Conservation (phyloP, 2,329 filamentous ascomycete genomes). For the Diaporthe amygdali region DNA sequence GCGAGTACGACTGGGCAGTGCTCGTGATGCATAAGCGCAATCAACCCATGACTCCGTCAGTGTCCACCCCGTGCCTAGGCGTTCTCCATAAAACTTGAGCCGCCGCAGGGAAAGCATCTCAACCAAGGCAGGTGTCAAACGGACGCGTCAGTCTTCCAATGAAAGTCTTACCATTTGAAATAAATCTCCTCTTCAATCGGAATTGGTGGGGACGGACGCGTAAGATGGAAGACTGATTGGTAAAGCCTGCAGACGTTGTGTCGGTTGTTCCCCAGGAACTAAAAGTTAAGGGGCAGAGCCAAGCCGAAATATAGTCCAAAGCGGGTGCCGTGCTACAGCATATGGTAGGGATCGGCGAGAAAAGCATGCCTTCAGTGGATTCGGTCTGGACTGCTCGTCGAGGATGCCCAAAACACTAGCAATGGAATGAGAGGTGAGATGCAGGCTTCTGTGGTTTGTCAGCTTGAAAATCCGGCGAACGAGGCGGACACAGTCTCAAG, state of each 20-base stretch:
- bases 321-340: background rate
- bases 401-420: background rate
- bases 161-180: background rate
- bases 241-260: background rate
- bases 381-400: background rate
- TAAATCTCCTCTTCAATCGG: background rate
- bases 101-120: background rate
- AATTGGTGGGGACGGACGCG: background rate
- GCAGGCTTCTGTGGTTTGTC: background rate
- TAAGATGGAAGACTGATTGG: background rate
- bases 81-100: background rate
- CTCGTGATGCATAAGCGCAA: background rate
- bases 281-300: background rate
- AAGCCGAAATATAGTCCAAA: constrained; percentile 1
- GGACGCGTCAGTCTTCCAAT: background rate
- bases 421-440: background rate
- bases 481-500: background rate
- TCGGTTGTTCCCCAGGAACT: background rate
- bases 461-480: background rate
- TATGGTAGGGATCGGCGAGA: background rate
- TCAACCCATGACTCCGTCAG: background rate
- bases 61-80: background rate
- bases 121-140: background rate
- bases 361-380: background rate
- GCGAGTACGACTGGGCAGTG: background rate